Percentiles rank a stretch among this genome's conserved stretches.
Conservation (phyloP, 2,329 filamentous ascomycete genomes). For the Aureobasidium sp. region DNA sequence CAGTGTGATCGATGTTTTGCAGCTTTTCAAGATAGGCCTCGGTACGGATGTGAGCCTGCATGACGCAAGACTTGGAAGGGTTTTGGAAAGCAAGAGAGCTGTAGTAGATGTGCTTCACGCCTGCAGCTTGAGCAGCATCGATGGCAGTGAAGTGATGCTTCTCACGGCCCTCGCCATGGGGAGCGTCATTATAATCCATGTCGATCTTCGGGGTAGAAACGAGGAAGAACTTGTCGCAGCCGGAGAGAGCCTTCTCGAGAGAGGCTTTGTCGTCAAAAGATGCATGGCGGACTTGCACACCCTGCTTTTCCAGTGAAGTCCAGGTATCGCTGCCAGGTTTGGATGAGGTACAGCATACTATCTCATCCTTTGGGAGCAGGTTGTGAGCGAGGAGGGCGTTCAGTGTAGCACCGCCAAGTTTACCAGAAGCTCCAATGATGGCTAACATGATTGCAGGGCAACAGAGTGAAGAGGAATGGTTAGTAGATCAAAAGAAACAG, state of each 20-base stretch:
- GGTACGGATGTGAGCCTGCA: constrained; percentile 41
- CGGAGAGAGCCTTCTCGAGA: constrained; percentile 28
- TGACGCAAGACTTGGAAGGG: constrained; percentile 36
- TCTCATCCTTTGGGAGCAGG: constrained; percentile 31
- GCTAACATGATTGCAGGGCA: constrained; percentile 25
- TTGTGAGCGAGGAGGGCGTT: constrained; percentile 35
- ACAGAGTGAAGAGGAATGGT: background rate
- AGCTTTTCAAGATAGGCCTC: constrained; percentile 31
- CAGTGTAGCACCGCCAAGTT: constrained; percentile 39
- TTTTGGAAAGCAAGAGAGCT: constrained; percentile 38
- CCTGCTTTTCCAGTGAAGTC: constrained; percentile 10
- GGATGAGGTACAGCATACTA: constrained; percentile 33
- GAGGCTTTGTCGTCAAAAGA: constrained; percentile 35
- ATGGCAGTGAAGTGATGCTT: constrained; percentile 38
- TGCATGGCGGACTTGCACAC: constrained; percentile 31
- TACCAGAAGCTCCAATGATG: constrained; percentile 40
- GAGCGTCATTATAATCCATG: constrained; percentile 38
- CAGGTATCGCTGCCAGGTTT: constrained; percentile 18
- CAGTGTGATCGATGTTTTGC: constrained; percentile 27
- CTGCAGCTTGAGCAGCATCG: constrained; percentile 34
- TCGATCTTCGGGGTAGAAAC: constrained; percentile 38
- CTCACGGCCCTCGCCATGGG: constrained; percentile 36
- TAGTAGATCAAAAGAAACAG: background rate
- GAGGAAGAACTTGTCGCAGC: constrained; percentile 37
- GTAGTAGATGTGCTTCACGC: constrained; percentile 42